Percentiles rank a stretch among this genome's conserved stretches.
These are phyloP conservation scores for Rhodofomes roseus DNA, from an alignment of 1,284 basidiomycete genomes.

Conservation along the genomic window DNA sequence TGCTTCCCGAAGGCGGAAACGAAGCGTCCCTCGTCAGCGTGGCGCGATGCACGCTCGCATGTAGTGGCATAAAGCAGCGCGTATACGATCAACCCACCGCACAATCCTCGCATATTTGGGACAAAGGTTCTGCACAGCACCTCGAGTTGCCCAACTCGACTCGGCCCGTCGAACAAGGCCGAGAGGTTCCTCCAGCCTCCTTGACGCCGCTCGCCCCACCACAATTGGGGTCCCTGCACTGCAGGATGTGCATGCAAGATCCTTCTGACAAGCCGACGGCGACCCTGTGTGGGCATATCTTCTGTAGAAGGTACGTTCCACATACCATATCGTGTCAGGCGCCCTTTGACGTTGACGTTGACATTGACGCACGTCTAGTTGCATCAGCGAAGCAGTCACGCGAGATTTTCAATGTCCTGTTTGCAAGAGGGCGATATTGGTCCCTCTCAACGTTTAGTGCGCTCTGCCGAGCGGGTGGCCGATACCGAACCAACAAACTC, in stretches of 20 bases:
- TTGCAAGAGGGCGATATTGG: conserved; percentile 18
- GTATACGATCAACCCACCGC: background rate
- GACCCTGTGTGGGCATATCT: conserved; percentile 27
- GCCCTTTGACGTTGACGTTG: background rate
- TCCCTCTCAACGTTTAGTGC: conserved; percentile 11
- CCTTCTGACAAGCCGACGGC: conserved; percentile 22
- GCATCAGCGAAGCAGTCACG: conserved; percentile 17
- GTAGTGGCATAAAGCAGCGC: background rate
- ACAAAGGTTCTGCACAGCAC: background rate
- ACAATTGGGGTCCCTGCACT: conserved; percentile 18
- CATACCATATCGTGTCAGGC: background rate
- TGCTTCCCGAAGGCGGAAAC: background rate
- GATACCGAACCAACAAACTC: background rate
- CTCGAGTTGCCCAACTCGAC: background rate
- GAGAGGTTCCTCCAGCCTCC: background rate
- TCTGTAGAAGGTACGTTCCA: conserved; percentile 8
- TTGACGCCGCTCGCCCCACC: background rate
- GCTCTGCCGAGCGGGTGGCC: background rate
- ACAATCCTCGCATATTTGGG: background rate
- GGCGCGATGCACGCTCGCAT: background rate
- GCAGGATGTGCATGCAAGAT: conserved; percentile 24
- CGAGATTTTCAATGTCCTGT: conserved; percentile 18
- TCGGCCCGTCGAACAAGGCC: background rate
- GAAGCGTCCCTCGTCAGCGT: background rate
- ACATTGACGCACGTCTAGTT: conserved; percentile 11